A percentile compares a stretch with the other conserved stretches of the same genome.
phyloP scores from a whole-genome alignment of 106 monocot species.

The Apostasia shenzhenica region DNA sequence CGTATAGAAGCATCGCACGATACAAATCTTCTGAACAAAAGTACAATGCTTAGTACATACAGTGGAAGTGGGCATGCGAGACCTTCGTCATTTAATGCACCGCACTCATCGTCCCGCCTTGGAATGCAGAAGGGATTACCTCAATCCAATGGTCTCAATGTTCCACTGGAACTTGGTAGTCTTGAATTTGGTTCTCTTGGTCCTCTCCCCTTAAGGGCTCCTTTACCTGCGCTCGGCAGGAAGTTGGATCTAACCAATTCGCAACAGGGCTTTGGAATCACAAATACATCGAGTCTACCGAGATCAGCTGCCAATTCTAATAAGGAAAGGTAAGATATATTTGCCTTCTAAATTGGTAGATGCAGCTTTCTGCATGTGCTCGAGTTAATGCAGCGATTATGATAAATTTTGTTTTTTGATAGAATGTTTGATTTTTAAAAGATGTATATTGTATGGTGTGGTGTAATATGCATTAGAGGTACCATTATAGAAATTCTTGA shows the following conservation, averaged over 20 bases:
- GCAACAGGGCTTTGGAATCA: conserved; percentile 12
- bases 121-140: conserved; percentile 9
- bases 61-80: conserved; percentile 25
- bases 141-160: conserved; percentile 14
- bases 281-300: conserved; percentile 8
- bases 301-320: conserved; percentile 7
- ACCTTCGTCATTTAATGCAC: conserved; percentile 7
- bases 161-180: conserved; percentile 3
- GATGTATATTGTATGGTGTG: too few species aligned
- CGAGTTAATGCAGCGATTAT: neutral
- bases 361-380: neutral
- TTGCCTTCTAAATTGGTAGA: neutral
- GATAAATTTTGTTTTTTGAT: too few species aligned
- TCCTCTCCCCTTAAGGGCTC: conserved; percentile 12
- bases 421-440: too few species aligned
- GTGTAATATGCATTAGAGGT: too few species aligned
- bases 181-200: conserved; percentile 57
- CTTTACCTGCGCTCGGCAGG: conserved; percentile 9
- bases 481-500: too few species aligned
- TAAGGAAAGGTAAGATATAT: conserved; percentile 22
- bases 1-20: conserved; percentile 6
- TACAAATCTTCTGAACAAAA: conserved; percentile 13
- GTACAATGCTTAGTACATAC: neutral
- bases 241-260: conserved; percentile 13
- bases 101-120: conserved; percentile 10